phyloP scores from a whole-genome alignment of 2,329 filamentous ascomycete genomes.

The Sporothrix schenckii region DNA sequence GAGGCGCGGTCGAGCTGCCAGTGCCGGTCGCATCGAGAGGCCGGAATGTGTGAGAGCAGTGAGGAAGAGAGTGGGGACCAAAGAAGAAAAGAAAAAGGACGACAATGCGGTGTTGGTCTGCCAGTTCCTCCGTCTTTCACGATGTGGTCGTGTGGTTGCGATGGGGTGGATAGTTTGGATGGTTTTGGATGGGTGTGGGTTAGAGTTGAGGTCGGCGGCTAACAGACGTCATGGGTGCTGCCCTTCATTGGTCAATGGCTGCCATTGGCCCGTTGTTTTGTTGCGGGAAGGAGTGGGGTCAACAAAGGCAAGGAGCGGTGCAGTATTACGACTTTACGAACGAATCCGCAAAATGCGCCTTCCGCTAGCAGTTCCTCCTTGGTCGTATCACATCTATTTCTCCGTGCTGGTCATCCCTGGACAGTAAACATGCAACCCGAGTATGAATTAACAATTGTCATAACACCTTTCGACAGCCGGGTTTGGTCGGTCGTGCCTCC shows the following conservation, averaged over 20 bases:
- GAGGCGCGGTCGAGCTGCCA: not conserved
- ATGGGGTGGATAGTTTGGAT: not conserved
- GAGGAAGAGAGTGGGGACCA: not conserved
- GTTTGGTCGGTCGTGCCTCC: not conserved
- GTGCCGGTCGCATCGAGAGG: constrained; percentile 13
- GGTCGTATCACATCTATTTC: not conserved
- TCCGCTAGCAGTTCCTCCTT: not conserved
- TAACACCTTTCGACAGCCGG: not conserved
- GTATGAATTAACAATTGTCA: not conserved
- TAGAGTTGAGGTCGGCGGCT: constrained; percentile 17
- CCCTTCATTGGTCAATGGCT: constrained; percentile 25
- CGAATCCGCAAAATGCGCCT: not conserved
- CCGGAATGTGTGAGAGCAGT: not conserved
- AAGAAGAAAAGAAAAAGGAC: not conserved
- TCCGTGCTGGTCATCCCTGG: too few relatives aligned
- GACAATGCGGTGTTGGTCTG: not conserved
- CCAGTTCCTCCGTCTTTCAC: constrained; percentile 13
- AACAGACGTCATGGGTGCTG: constrained; percentile 1
- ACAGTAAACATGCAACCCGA: too few relatives aligned
- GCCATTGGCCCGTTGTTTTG: not conserved
- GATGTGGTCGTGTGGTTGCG: constrained; percentile 12
- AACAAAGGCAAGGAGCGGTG: not conserved
- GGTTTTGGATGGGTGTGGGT: not conserved
- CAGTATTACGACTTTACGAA: not conserved
- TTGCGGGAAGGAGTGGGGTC: constrained; percentile 11